phyloP scores from a whole-genome alignment of 805 yeast species.

The Teunomyces panamensis region DNA sequence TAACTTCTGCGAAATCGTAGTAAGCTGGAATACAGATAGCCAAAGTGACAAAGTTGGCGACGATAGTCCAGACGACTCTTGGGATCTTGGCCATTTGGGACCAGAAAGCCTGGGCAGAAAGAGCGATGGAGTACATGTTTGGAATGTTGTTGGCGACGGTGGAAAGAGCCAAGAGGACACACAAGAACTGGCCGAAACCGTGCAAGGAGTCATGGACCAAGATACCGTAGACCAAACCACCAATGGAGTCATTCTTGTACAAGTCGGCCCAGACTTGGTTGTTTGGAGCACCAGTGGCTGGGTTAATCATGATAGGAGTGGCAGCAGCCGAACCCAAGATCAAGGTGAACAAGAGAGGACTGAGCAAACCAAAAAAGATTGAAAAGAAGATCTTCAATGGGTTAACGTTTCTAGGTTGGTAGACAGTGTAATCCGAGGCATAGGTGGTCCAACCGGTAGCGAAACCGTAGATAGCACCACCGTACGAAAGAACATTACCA shows the following conservation, averaged over 20 bases:
- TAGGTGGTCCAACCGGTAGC: constrained; percentile 95
- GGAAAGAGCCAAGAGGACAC: constrained; percentile 79
- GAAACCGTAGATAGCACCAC: constrained; percentile 80
- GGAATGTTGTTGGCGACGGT: constrained; percentile 92
- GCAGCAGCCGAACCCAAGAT: constrained; percentile 85
- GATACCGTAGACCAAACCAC: constrained; percentile 81
- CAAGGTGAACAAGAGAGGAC: constrained; percentile 72
- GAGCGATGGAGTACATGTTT: constrained; percentile 86
- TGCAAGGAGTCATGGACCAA: constrained; percentile 77
- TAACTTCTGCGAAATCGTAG: constrained; percentile 66
- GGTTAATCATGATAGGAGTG: constrained; percentile 53
- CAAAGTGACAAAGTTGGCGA: constrained; percentile 71
- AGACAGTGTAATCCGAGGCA: constrained; percentile 89
- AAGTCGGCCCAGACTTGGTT: constrained; percentile 43
- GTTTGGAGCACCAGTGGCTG: constrained; percentile 53
- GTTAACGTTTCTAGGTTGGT: constrained; percentile 68
- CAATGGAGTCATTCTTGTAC: constrained; percentile 56
- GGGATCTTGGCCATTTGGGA: constrained; percentile 72
- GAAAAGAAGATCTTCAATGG: constrained; percentile 59
- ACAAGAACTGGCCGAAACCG: constrained; percentile 86
- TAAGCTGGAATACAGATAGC: constrained; percentile 90
- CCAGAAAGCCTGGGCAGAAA: constrained; percentile 85
- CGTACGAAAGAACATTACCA: constrained; percentile 74
- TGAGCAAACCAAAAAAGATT: constrained; percentile 58
- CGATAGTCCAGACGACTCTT: constrained; percentile 76